Evolutionary conservation across 371 early-diverging fungal genomes (phyloP).

Genomic region (Mucor velutinosus): DNA sequence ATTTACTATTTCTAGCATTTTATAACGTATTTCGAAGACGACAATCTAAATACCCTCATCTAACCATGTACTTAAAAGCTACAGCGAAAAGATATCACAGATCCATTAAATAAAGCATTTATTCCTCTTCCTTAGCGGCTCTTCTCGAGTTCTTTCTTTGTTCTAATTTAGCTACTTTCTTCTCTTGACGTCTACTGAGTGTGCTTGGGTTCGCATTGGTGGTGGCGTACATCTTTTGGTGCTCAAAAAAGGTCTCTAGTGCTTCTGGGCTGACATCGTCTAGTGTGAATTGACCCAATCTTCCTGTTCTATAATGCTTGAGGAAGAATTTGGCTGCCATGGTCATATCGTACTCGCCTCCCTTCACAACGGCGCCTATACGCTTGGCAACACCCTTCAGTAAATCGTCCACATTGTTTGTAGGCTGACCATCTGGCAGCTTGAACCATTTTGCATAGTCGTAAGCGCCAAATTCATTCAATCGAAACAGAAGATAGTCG

Average conservation of each 20-base stretch:
- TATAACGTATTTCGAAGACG: background rate
- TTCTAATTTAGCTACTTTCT: constrained; percentile 57
- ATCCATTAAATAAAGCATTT: background rate
- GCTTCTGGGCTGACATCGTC: constrained; percentile 65
- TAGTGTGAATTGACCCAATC: constrained; percentile 70
- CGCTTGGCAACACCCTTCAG: constrained; percentile 65
- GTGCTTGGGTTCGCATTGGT: background rate
- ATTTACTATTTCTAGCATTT: background rate
- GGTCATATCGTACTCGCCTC: constrained; percentile 68
- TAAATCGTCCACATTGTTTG: constrained; percentile 68
- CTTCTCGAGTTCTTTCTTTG: constrained; percentile 43
- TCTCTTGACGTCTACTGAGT: constrained; percentile 53
- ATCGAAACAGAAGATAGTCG: constrained; percentile 84
- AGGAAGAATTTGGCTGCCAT: constrained; percentile 73
- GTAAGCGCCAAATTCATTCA: constrained; percentile 63
- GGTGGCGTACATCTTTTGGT: constrained; percentile 28
- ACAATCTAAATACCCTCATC: background rate
- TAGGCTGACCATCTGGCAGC: constrained; percentile 51
- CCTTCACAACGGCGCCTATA: constrained; percentile 78
- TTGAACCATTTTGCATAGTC: constrained; percentile 40
- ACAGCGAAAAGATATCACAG: background rate
- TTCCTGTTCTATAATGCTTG: constrained; percentile 74
- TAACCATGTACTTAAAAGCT: background rate
- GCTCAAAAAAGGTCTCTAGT: constrained; percentile 56
- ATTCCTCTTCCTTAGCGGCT: constrained; percentile 7